Conservation (phyloP, 2,329 filamentous ascomycete species). For the Sporothrix sp. region DNA sequence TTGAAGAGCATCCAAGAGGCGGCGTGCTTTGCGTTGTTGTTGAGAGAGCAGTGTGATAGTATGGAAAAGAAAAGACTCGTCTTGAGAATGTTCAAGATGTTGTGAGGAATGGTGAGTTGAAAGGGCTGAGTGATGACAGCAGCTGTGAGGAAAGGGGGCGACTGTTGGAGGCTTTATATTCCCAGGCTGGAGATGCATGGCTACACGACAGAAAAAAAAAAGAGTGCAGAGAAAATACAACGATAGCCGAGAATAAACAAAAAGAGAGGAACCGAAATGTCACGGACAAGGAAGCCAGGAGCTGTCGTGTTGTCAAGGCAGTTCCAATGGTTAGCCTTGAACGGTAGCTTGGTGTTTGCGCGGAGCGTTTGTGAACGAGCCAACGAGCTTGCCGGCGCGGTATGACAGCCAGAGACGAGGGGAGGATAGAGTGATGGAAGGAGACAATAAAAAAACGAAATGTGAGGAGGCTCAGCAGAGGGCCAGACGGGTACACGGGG, state of each 20-base stretch:
- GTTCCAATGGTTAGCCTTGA: background rate
- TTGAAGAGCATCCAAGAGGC: background rate
- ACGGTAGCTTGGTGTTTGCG: background rate
- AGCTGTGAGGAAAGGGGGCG: slow-evolving; percentile 6
- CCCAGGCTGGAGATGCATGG: slow-evolving; percentile 4
- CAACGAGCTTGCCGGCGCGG: too few species aligned
- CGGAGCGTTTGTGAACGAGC: background rate
- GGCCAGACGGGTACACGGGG: slow-evolving; percentile 6
- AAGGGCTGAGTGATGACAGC: slow-evolving; percentile 1
- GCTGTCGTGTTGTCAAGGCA: background rate
- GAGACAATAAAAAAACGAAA: background rate
- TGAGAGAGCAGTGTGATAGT: too few species aligned
- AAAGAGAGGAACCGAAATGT: too few species aligned
- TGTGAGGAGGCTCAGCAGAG: background rate
- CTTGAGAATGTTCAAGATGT: background rate
- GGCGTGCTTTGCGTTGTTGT: background rate
- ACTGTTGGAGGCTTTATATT: slow-evolving; percentile 15
- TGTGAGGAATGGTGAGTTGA: background rate
- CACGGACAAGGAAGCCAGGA: background rate
- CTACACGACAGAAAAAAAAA: background rate
- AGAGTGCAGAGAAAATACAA: background rate
- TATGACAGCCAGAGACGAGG: background rate
- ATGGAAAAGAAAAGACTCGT: background rate
- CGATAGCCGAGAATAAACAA: background rate
- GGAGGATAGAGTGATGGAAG: too few species aligned